phyloP scores from a whole-genome alignment of 2,329 filamentous ascomycete genomes.

The Cyphellophora europaea region DNA sequence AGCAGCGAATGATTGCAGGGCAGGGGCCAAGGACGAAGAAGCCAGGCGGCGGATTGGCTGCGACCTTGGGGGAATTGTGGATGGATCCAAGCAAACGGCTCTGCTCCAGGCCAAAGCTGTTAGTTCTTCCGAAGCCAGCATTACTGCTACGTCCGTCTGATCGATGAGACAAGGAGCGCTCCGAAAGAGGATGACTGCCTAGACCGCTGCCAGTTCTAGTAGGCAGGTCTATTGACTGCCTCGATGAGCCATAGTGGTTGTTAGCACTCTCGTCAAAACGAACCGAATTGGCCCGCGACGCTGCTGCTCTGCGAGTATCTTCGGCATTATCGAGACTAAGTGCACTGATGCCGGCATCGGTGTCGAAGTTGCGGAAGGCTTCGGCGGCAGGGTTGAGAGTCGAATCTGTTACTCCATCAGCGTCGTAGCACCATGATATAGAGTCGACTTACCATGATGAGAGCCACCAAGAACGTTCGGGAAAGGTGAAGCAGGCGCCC shows the following conservation, averaged over 20 bases:
- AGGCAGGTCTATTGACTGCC: slow-evolving; percentile 76
- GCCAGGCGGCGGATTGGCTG: slow-evolving; percentile 60
- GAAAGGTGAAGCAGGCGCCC: slow-evolving; percentile 77
- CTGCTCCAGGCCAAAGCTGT: slow-evolving; percentile 77
- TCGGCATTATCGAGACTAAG: slow-evolving; percentile 80
- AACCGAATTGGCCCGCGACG: slow-evolving; percentile 91
- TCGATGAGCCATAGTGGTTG: slow-evolving; percentile 80
- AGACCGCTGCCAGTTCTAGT: slow-evolving; percentile 70
- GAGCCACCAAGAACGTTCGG: slow-evolving; percentile 75
- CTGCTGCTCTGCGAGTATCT: slow-evolving; percentile 64
- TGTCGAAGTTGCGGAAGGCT: slow-evolving; percentile 80
- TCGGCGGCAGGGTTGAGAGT: slow-evolving; percentile 71
- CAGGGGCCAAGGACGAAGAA: slow-evolving; percentile 80
- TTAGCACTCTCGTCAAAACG: slow-evolving; percentile 94
- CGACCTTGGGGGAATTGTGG: slow-evolving; percentile 60
- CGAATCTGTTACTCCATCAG: slow-evolving; percentile 48
- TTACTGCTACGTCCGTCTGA: slow-evolving; percentile 94
- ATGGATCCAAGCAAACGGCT: slow-evolving; percentile 56
- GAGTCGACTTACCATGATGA: slow-evolving; percentile 63
- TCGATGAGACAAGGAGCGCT: slow-evolving; percentile 86
- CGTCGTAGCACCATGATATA: background rate
- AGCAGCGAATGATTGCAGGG: slow-evolving; percentile 90
- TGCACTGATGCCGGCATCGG: slow-evolving; percentile 69
- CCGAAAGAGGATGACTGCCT: slow-evolving; percentile 70
- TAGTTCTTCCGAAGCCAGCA: slow-evolving; percentile 74